Evolutionary conservation across 1,284 basidiomycete species (phyloP).

Genomic region (Neonothopanus nambi): DNA sequence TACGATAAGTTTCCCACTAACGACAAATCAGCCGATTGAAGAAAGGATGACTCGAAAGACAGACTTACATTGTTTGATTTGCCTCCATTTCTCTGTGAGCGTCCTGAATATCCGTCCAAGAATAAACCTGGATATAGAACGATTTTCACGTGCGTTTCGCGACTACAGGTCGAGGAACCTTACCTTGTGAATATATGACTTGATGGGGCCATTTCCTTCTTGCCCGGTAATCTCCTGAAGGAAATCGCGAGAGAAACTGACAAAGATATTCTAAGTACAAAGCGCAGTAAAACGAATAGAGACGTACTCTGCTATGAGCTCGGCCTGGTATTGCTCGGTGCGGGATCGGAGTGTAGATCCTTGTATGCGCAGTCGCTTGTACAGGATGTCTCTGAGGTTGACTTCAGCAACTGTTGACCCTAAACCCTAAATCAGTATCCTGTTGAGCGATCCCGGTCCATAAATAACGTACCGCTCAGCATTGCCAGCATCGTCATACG

Average conservation of each 20-base stretch:
- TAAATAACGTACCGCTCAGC: slow-evolving; percentile 58
- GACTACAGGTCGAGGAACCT: slow-evolving; percentile 11
- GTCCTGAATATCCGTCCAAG: slow-evolving; percentile 81
- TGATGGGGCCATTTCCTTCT: slow-evolving; percentile 60
- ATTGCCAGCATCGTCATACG: slow-evolving; percentile 72
- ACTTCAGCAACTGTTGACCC: slow-evolving; percentile 68
- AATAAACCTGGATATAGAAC: slow-evolving; percentile 57
- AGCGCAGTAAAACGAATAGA: neutral
- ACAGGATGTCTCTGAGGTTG: slow-evolving; percentile 71
- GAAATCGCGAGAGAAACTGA: slow-evolving; percentile 45
- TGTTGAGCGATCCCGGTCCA: neutral
- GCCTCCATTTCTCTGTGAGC: slow-evolving; percentile 89
- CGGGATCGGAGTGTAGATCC: slow-evolving; percentile 88
- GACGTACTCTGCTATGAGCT: slow-evolving; percentile 67
- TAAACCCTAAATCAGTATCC: slow-evolving; percentile 23
- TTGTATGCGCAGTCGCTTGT: slow-evolving; percentile 87
- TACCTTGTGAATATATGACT: slow-evolving; percentile 78
- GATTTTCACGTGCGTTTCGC: neutral
- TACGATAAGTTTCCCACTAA: slow-evolving; percentile 60
- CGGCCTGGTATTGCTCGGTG: slow-evolving; percentile 77
- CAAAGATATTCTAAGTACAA: neutral
- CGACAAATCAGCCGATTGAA: slow-evolving; percentile 10
- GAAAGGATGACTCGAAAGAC: neutral
- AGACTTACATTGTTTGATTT: slow-evolving; percentile 68
- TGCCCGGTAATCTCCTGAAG: slow-evolving; percentile 61